phyloP scores from a whole-genome alignment of 2,329 filamentous ascomycete species.

The Cryphonectria nitschkei region DNA sequence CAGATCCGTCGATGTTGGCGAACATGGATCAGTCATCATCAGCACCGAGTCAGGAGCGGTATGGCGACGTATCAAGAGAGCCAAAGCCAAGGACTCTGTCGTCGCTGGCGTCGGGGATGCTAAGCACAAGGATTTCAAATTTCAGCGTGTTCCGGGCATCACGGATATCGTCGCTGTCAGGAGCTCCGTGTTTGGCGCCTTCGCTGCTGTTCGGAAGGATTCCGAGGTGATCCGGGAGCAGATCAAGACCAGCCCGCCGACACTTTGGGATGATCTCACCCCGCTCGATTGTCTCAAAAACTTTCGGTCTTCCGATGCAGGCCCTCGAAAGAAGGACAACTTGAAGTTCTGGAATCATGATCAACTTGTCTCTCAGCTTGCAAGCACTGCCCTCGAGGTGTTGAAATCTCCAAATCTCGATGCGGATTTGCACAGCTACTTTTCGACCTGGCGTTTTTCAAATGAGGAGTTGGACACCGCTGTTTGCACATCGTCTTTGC shows the following conservation, averaged over 20 bases:
- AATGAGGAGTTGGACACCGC: conserved; percentile 48
- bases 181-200: conserved; percentile 88
- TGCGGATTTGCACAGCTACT: conserved; percentile 58
- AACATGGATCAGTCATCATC: conserved; percentile 93
- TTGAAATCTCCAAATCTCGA: conserved; percentile 70
- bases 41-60: conserved; percentile 91
- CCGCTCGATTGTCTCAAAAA: conserved; percentile 70
- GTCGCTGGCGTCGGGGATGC: conserved; percentile 52
- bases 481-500: conserved; percentile 62
- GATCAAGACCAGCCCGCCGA: conserved; percentile 67
- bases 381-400: conserved; percentile 54
- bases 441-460: conserved; percentile 45
- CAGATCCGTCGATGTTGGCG: conserved; percentile 83
- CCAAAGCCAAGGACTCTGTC: conserved; percentile 73
- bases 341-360: conserved; percentile 47
- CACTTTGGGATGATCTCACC: conserved; percentile 74
- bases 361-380: conserved; percentile 56
- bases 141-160: conserved; percentile 84
- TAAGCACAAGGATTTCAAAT: conserved; percentile 90
- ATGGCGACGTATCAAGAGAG: conserved; percentile 84
- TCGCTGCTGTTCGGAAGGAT: conserved; percentile 84
- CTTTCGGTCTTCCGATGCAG: conserved; percentile 53
- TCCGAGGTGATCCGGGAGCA: conserved; percentile 76
- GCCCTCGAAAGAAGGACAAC: conserved; percentile 41
- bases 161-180: conserved; percentile 83